Evolutionary conservation across 2,329 filamentous ascomycete genomes (phyloP), one percentile per base, ranked within the genome.

Genomic region (Ascosphaera apis): DNA sequence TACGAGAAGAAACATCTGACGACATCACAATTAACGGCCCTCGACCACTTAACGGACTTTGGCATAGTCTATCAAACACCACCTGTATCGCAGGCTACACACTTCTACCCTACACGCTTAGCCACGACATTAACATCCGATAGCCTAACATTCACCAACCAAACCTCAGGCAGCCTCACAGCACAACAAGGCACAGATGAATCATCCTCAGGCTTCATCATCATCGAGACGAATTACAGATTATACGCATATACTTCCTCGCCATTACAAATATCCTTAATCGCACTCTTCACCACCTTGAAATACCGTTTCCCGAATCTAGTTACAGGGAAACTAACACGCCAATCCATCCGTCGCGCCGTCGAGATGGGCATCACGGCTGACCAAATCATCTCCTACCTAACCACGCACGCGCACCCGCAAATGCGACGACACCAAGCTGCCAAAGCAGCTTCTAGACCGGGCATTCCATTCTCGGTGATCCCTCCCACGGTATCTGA

Each of bases 161-260:
- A 75, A 9, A 72, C 72, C 6, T 65, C 72, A 19, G 75, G 76
- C 31, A 75, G 75, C 5, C 66, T 72, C 1, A 47, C 50, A 8
- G 13, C 31, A 5, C 5, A 15, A 8, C n/a, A 15, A 5, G 31
- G 31, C 16, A 6, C n/a, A 5, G 31, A 32, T 15, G 31, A 15
- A 17, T 15, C 31, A 15, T 6, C 31, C n/a, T 52, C 55, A 4
- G 84, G 84, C 42, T 88, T 82, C 60, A 82, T 98, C 50, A 84
- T 98, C 48, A 71, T 98, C 44, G 88, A 98, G 61, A 98, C 88
- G 6, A 98, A 98, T 58, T 95, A 93, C 60, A 79, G 88, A 17
- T 61, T 98, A 45, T 98, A 98, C 60, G 88, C 88, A 21, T 98
- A 98, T 60, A 95, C 91, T 4, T 76, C 78, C 23, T 92, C 83